Base-by-base conservation (phyloP, 129 eudicot genomes). In the Chrysanthemum makinoi region DNA sequence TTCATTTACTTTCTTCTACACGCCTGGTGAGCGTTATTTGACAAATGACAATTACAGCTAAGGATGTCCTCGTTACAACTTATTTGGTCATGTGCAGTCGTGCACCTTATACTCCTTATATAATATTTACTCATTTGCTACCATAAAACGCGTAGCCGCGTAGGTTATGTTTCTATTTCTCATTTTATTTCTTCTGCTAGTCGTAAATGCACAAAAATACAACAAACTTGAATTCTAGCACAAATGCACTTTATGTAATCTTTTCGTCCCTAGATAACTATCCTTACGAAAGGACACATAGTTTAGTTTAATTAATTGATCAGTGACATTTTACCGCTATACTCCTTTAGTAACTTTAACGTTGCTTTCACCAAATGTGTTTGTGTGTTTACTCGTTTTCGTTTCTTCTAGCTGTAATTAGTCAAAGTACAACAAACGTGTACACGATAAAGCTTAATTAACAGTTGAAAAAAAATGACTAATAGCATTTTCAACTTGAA, bases 1-100 rank as follows among this genome's bases (percentile, higher is more conserved):
- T 26, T 65, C 17, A 8, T 53, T 69, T 65, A 18, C 11, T 54
- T 58, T 65, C 50, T 75, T 13, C 62, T 65, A 20, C 71, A 67
- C 47, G 55, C 3, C 44, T 53, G 68, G 57, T 48, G 58, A 22
- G 2, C 2, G 10, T 22, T 18, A 11, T 22, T 59, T 22, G 12
- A 17, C 55, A 18, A 35, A 52, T 43, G 20, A 22, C 18, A 18
- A 24, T 28, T 59, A 59, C 65, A 59, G 12, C n/a, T 58, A 58
- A n/a, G 26, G 33, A 11, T 24, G 65, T n/a, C 16, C 44, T 6
- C 7, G 5, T 12, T 22, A 59, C 64, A 57, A 57, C 35, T 3
- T 4, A 52, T 52, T 13, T 15, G 18, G 18, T 39, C 46, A 39
- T 39, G 46, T 39, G 9, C 46, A 39, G 10, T 6, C 10, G 46